Conservation (phyloP, 2,329 filamentous ascomycete genomes). For the Claviceps lovelessii region DNA sequence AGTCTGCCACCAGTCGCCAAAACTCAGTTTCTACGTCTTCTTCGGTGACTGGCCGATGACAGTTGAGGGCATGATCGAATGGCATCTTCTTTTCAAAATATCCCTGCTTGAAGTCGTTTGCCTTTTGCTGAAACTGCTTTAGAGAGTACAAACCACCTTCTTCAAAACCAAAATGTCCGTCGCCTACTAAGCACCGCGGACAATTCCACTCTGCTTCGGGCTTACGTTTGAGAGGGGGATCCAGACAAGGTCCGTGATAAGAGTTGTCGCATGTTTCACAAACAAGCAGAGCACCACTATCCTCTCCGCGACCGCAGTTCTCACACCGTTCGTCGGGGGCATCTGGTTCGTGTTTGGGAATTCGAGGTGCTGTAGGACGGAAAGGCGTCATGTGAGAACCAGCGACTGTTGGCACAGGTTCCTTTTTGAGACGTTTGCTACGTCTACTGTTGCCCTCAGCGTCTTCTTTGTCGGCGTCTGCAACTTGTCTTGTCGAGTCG, state of each 20-base stretch:
- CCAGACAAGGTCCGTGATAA: slow-evolving; percentile 76
- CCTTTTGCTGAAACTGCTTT: slow-evolving; percentile 90
- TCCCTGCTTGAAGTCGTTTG: slow-evolving; percentile 82
- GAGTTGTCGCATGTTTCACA: slow-evolving; percentile 89
- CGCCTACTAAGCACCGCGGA: slow-evolving; percentile 83
- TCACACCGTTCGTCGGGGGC: slow-evolving; percentile 59
- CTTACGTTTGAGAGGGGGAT: slow-evolving; percentile 64
- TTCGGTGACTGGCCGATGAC: slow-evolving; percentile 69
- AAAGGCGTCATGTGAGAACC: slow-evolving; percentile 95
- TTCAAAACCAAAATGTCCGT: slow-evolving; percentile 93
- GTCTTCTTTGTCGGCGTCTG: slow-evolving; percentile 39
- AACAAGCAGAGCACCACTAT: slow-evolving; percentile 53
- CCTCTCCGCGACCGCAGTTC: slow-evolving; percentile 67
- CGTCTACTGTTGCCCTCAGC: slow-evolving; percentile 56
- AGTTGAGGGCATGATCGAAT: slow-evolving; percentile 71
- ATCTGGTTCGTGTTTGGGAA: slow-evolving; percentile 39
- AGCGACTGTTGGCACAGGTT: slow-evolving; percentile 67
- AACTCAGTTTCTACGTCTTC: slow-evolving; percentile 95
- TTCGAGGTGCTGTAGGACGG: slow-evolving; percentile 61
- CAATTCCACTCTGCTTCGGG: slow-evolving; percentile 93
- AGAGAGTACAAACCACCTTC: slow-evolving; percentile 92
- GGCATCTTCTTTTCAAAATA: slow-evolving; percentile 89
- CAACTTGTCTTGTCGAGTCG: slow-evolving; percentile 34
- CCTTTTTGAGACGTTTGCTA: slow-evolving; percentile 85
- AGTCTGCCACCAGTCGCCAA: slow-evolving; percentile 84